Evolutionary conservation across 1,284 basidiomycete species (phyloP).

Genomic region (Sanguinoderma infundibulare): DNA sequence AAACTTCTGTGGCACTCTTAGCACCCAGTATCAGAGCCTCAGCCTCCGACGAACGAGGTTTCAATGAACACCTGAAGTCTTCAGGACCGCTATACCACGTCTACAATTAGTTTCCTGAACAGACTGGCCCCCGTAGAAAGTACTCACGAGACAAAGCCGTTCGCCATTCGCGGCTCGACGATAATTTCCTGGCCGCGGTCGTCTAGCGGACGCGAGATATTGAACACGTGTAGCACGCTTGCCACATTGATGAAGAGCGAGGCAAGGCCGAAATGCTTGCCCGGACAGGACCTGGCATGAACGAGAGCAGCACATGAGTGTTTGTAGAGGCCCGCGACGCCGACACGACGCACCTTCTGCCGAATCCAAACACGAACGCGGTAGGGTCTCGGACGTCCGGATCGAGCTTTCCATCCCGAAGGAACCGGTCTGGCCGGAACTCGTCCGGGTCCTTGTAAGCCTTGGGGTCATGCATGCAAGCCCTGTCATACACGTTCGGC

Average conservation of each 20-base stretch:
- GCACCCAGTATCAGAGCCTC: not conserved
- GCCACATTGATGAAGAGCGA: constrained; percentile 10
- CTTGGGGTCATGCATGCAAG: constrained; percentile 2
- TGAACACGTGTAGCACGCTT: constrained; percentile 4
- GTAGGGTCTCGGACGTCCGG: not conserved
- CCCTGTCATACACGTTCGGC: not conserved
- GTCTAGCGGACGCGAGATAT: constrained; percentile 2
- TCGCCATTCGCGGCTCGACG: not conserved
- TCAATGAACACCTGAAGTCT: not conserved
- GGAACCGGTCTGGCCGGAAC: constrained; percentile 30
- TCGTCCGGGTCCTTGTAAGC: constrained; percentile 18
- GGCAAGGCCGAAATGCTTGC: not conserved
- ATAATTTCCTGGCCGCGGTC: not conserved
- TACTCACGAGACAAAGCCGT: constrained; percentile 5
- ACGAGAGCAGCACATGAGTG: not conserved
- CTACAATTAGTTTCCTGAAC: not conserved
- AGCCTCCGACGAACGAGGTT: not conserved
- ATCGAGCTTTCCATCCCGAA: constrained; percentile 5
- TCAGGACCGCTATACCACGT: not conserved
- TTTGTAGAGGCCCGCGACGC: not conserved
- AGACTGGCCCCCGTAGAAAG: not conserved
- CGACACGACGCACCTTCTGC: constrained; percentile 9
- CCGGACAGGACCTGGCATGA: not conserved
- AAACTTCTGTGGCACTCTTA: not conserved
- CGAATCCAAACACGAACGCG: constrained; percentile 9